Evolutionary conservation across 345 rosid species (phyloP), one percentile per base, ranked within the genome.

Genomic region (Syzygium grande): DNA sequence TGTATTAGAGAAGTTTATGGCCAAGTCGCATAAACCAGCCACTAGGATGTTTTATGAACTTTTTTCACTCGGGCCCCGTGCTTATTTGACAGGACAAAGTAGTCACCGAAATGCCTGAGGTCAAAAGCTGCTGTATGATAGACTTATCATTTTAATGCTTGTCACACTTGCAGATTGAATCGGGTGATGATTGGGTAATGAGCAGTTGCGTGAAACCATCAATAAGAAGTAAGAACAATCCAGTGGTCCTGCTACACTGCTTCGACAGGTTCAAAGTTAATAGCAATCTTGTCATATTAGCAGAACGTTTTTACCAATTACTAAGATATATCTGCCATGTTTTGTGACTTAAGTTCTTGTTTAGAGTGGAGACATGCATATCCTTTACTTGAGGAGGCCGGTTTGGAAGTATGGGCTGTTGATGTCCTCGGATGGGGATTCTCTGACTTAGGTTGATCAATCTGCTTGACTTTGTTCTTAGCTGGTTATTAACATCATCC

Each of bases 361-460:
- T 91, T 97, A 83, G 99, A 97, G 88, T 95, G 99, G 99, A 89
- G 97, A 86, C 80, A 94, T 41, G 92, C 94, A 5, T 94, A 92
- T 89, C 96, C 97, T 55, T 88, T 93, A 85, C 97, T 97, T 51
- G 98, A 97, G 89, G 93, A 95, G 49, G 95, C 94, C 73, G 96
- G 94, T 87, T 88, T 94, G 88, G 99, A 95, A 88, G 94, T 94
- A 88, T 97, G 98, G 99, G 99, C 99, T 52, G 77, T 97, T 84
- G 99, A 97, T 91, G 92, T 97, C 91, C 99, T 97, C 49, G 99
- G 99, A 41, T 97, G 96, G 98, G 99, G 98, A 41, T 97, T 97
- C 92, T 97, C 97, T 22, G 96, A 96, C 90, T 92, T 95, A 92
- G 92, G 99, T 97, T 87, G 80, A 73, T 68, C 59, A 14, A 46